phyloP scores from a whole-genome alignment of 371 early-diverging fungal species.

The Lichtheimia ramosa region DNA sequence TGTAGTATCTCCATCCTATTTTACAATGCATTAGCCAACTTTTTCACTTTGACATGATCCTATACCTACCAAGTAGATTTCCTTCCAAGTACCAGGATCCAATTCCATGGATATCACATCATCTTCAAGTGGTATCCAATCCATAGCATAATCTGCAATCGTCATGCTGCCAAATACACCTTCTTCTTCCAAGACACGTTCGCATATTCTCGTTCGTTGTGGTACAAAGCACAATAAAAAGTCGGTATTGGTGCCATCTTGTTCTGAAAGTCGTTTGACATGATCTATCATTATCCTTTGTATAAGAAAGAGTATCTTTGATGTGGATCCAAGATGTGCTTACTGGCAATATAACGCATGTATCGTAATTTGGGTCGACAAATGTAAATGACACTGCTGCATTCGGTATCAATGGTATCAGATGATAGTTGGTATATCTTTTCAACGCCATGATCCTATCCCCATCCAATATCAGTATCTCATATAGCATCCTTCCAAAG shows the following conservation, averaged over 20 bases:
- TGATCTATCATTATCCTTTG: conserved; percentile 28
- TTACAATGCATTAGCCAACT: background rate
- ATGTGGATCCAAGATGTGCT: conserved; percentile 1
- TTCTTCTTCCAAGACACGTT: conserved; percentile 85
- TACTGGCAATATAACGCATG: conserved; percentile 85
- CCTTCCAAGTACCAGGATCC: conserved; percentile 72
- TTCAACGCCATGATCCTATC: conserved; percentile 91
- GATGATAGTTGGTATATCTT: conserved; percentile 84
- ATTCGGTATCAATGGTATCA: conserved; percentile 65
- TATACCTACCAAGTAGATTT: conserved; percentile 69
- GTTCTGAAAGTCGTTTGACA: conserved; percentile 36
- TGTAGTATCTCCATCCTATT: conserved; percentile 82
- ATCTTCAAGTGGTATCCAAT: conserved; percentile 87
- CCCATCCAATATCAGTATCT: conserved; percentile 1
- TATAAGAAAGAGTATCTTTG: too few relatives aligned
- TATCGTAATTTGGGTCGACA: conserved; percentile 75
- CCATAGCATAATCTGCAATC: conserved; percentile 86
- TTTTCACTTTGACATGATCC: background rate
- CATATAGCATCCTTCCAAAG: background rate
- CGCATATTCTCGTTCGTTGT: conserved; percentile 82
- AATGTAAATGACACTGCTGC: conserved; percentile 78
- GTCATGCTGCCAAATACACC: conserved; percentile 88
- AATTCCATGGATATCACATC: conserved; percentile 91
- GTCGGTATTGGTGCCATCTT: conserved; percentile 30
- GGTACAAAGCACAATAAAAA: conserved; percentile 89